Base-by-base conservation (phyloP, 2,329 filamentous ascomycete species). In the Epichloe aotearoae region DNA sequence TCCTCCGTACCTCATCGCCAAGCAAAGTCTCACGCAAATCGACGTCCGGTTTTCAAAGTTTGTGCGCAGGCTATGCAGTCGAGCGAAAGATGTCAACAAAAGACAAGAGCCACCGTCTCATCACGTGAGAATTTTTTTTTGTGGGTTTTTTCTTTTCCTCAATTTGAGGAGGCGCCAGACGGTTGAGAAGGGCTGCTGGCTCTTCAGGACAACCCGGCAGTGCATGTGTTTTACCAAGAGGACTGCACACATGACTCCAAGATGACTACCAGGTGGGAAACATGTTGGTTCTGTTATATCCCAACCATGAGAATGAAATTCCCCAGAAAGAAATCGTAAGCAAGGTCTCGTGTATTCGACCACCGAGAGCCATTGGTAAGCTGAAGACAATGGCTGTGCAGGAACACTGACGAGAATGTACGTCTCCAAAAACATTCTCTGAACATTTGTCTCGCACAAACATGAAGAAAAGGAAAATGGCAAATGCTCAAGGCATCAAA, bases 11-110 rank as follows among this genome's bases (percentile, higher is more conserved):
- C 20, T 41, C 42, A n/a, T 36, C n/a, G n/a, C 4, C 37, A 23
- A 2, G 30, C 5, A 37, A 37, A 8, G 30, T n/a, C 23, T 40
- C 19, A 33, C 20, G 47, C 30, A 49, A 26, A 26, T 36, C 30
- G n/a, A 42, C 14, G 5, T 15, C 36, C 10, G 5, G 5, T 36
- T 45, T 17, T 37, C n/a, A 20, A 20, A 20, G 14, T 36, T 39
- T 36, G n/a, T 37, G 7, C 47, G 46, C 50, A 51, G 50, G 46
- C 38, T 45, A 48, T 51, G 50, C 50, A 34, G 26, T 39, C 30
- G 39, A 37, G 19, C 40, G 15, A 47, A 42, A 41, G 5, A 23
- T 19, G 14, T 38, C 19, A 19, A 47, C 10, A 47, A 20, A 47
- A 14, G n/a, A 43, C 34, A 39, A 46, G 19, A 40, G 23, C 20